Percentiles rank a stretch among this genome's conserved stretches.
phyloP scores from a whole-genome alignment of 2,329 filamentous ascomycete species.

The Parasarocladium wereldwijsianum region DNA sequence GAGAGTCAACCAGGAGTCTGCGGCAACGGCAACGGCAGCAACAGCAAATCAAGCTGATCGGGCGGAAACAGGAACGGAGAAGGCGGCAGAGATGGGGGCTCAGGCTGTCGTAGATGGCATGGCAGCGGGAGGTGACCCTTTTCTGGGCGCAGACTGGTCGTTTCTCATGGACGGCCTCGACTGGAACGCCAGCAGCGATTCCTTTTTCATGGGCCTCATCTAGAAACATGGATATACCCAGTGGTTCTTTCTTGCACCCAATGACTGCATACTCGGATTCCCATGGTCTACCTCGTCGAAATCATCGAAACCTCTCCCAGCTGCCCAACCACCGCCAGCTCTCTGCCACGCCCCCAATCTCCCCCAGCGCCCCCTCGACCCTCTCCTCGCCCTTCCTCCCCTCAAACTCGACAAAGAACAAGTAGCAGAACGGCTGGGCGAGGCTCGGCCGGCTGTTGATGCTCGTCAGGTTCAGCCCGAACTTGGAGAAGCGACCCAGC shows the following conservation, averaged over 20 bases:
- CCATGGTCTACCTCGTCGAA: no score
- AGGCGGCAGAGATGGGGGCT: conserved; percentile 4
- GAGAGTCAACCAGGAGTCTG: not conserved
- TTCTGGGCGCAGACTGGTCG: conserved; percentile 34
- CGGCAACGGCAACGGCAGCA: not conserved
- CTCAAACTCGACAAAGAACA: conserved; percentile 88
- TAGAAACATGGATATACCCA: conserved; percentile 5
- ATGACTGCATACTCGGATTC: no score
- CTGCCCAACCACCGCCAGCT: conserved; percentile 56
- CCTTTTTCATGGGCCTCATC: conserved; percentile 15
- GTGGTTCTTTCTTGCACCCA: not conserved
- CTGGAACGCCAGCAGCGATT: conserved; percentile 21
- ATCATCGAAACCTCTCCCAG: conserved; percentile 34
- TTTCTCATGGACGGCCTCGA: conserved; percentile 36
- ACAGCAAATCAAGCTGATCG: not conserved
- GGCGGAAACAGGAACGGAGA: conserved; percentile 2
- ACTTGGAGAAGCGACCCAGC: conserved; percentile 60
- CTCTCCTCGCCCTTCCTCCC: conserved; percentile 36
- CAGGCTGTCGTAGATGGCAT: no score
- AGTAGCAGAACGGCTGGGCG: conserved; percentile 67
- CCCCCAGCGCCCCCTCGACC: conserved; percentile 45
- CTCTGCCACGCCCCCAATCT: conserved; percentile 42
- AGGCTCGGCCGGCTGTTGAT: conserved; percentile 79
- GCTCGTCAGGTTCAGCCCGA: conserved; percentile 70
- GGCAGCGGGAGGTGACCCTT: conserved; percentile 11